Evolutionary conservation across 495 filamentous ascomycete genomes (phyloP).

Genomic region (Delitschia confertaspora): DNA sequence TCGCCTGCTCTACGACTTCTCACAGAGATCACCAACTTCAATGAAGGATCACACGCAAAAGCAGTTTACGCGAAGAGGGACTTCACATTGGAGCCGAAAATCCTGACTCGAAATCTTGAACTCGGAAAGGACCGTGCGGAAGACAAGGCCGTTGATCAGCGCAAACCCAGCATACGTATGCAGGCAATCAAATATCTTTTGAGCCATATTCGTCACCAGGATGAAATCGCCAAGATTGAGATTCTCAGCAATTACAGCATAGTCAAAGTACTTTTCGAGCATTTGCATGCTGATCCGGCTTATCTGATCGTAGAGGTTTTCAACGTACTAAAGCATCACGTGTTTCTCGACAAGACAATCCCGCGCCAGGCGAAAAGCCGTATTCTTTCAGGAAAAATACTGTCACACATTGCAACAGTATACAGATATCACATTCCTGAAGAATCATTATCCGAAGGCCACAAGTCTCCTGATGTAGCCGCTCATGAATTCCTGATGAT

Average conservation of each 20-base stretch:
- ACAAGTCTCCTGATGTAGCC: constrained; percentile 44
- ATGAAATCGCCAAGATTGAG: constrained; percentile 60
- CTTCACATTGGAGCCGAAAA: constrained; percentile 56
- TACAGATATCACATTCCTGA: constrained; percentile 44
- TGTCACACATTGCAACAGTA: constrained; percentile 61
- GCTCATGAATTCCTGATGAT: constrained; percentile 64
- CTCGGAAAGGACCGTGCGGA: constrained; percentile 35
- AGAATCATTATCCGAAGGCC: constrained; percentile 32
- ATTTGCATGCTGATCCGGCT: constrained; percentile 63
- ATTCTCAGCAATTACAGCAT: constrained; percentile 64
- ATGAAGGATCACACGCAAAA: constrained; percentile 67
- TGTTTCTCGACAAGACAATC: constrained; percentile 62
- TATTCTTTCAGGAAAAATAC: constrained; percentile 59
- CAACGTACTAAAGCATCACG: constrained; percentile 50
- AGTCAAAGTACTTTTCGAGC: constrained; percentile 44
- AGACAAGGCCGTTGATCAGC: constrained; percentile 26
- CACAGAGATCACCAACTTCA: constrained; percentile 66
- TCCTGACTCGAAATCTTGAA: constrained; percentile 54
- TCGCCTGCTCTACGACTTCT: constrained; percentile 73
- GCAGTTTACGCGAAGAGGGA: constrained; percentile 60
- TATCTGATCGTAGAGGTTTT: constrained; percentile 62
- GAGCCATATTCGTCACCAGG: constrained; percentile 60
- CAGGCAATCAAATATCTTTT: constrained; percentile 70
- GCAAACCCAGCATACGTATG: constrained; percentile 62
- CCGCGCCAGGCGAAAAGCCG: constrained; percentile 59